Evolutionary conservation across 768 basidiomycete species (phyloP).

Genomic region (Albatrellus ellisii): DNA sequence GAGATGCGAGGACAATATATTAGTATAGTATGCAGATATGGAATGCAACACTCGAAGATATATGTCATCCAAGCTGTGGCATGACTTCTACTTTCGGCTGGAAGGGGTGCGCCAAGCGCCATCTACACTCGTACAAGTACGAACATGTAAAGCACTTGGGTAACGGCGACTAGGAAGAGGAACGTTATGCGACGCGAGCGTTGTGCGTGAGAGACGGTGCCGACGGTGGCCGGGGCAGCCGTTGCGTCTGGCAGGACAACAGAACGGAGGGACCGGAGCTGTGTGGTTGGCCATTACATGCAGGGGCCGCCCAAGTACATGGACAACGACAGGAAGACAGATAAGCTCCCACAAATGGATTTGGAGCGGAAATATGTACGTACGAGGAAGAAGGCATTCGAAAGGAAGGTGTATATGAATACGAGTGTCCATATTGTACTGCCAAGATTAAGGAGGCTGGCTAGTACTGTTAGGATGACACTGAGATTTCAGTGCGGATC

Average conservation of each 20-base stretch:
- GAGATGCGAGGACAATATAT: too few species aligned
- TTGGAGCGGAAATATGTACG: conserved; percentile 18
- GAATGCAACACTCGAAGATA: too few species aligned
- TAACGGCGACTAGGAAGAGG: conserved; percentile 73
- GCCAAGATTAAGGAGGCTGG: conserved; percentile 49
- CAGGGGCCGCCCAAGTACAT: neutral
- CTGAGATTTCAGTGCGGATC: conserved; percentile 30
- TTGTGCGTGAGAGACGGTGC: conserved; percentile 36
- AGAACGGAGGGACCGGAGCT: conserved; percentile 90
- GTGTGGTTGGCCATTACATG: conserved; percentile 5
- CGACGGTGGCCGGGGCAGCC: conserved; percentile 21
- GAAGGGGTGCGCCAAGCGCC: too few species aligned
- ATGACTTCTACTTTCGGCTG: too few species aligned
- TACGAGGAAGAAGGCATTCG: conserved; percentile 91
- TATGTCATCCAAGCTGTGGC: too few species aligned
- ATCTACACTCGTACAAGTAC: conserved; percentile 68
- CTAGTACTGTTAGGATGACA: conserved; percentile 72
- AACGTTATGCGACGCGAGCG: conserved; percentile 81
- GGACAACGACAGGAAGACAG: neutral
- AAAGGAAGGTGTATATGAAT: conserved; percentile 77
- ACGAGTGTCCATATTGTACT: conserved; percentile 51
- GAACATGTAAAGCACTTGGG: conserved; percentile 79
- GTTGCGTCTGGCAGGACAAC: conserved; percentile 79
- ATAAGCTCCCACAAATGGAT: neutral
- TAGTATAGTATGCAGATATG: too few species aligned